These are phyloP conservation scores for Cercospora sesami DNA, from an alignment of 2,329 filamentous ascomycete species.

Conservation along the genomic window DNA sequence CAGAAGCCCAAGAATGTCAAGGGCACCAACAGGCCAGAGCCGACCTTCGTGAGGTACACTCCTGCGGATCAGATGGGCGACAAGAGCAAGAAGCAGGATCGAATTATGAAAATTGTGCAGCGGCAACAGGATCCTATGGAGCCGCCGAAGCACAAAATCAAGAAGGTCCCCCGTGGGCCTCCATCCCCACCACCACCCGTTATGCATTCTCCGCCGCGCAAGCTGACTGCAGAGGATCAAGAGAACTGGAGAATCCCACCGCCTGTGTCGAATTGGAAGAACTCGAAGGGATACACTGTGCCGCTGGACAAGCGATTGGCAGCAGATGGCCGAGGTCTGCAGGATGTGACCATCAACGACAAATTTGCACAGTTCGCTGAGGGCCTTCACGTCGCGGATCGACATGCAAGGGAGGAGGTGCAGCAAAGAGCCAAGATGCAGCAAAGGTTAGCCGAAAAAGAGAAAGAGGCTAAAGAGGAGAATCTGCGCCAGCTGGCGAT, in stretches of 20 bases:
- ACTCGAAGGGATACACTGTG: conserved; percentile 96
- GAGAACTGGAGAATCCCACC: conserved; percentile 93
- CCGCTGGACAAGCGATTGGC: conserved; percentile 93
- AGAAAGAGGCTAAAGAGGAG: conserved; percentile 92
- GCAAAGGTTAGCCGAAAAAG: conserved; percentile 92
- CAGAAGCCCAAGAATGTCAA: conserved; percentile 97
- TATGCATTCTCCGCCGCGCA: conserved; percentile 91
- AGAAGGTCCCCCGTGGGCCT: conserved; percentile 92
- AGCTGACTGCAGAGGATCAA: conserved; percentile 94
- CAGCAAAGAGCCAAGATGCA: conserved; percentile 92
- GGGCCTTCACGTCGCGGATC: conserved; percentile 88
- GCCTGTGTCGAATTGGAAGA: conserved; percentile 98
- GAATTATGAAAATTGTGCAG: conserved; percentile 98
- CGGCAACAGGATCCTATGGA: conserved; percentile 93
- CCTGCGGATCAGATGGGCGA: conserved; percentile 97
- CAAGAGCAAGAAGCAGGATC: conserved; percentile 78
- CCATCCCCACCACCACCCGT: conserved; percentile 90
- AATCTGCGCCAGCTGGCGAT: conserved; percentile 83
- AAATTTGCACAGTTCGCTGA: conserved; percentile 97
- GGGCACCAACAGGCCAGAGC: conserved; percentile 73
- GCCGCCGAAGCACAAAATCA: conserved; percentile 97
- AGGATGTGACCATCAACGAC: conserved; percentile 96
- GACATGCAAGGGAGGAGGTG: conserved; percentile 93
- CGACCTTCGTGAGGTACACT: conserved; percentile 93
- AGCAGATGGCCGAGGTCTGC: conserved; percentile 84